These are phyloP conservation scores for Myrica gale DNA, from an alignment of 306 rosid genomes.

Conservation along the genomic window DNA sequence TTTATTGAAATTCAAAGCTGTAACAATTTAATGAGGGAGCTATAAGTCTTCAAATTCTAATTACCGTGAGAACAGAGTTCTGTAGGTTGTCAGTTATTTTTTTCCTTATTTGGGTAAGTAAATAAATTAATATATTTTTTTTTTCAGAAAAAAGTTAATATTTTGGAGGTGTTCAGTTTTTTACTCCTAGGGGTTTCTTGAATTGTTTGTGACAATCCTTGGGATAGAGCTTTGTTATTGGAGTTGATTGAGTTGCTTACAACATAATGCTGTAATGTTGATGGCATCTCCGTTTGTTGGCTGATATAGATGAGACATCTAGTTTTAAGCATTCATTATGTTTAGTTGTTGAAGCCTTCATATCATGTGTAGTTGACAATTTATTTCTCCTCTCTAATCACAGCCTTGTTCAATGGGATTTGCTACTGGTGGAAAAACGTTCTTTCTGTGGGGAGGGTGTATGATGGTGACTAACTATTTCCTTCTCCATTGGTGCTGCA, in stretches of 20 bases:
- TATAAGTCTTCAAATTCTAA: neutral
- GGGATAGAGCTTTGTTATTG: neutral
- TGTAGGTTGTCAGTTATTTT: neutral
- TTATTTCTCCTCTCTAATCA: constrained; percentile 11
- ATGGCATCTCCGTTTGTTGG: neutral
- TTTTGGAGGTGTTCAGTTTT: neutral
- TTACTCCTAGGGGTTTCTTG: neutral
- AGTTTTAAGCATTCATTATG: constrained; percentile 11
- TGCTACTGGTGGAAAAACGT: constrained; percentile 98
- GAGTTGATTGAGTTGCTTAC: neutral
- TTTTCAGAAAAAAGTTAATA: too few relatives aligned
- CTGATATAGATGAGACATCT: constrained; percentile 7
- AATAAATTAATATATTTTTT: too few relatives aligned
- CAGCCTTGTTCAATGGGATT: constrained; percentile 99
- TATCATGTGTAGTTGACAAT: constrained; percentile 9
- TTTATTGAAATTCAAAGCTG: neutral
- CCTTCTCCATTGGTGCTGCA: constrained; percentile 13
- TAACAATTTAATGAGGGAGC: neutral
- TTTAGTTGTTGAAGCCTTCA: constrained; percentile 3
- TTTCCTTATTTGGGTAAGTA: too few relatives aligned
- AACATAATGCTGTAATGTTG: neutral
- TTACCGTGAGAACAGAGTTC: constrained; percentile 4
- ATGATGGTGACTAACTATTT: constrained; percentile 83
- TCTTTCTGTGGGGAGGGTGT: constrained; percentile 99
- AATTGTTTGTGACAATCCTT: neutral